Evolutionary conservation across 768 basidiomycete species (phyloP), one percentile per base, ranked within the genome.

Genomic region (Pulveroboletus ravenelii): DNA sequence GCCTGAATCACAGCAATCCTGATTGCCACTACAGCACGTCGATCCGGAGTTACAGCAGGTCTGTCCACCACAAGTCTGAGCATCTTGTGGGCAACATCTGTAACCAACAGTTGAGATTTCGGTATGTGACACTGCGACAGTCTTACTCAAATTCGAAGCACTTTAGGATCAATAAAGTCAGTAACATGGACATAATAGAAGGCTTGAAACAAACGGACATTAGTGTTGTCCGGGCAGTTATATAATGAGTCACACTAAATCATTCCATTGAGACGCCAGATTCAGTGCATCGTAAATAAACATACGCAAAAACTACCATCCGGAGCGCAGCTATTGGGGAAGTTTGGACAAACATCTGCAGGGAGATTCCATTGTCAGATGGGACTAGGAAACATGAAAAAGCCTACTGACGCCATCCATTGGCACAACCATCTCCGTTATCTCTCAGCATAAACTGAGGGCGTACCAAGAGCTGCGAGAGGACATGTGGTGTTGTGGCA

Each of bases 251-350:
- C 38, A 27, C 63, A 65, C 63, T 65, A 18, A 5, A 43, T 10
- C n/a, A 23, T 20, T 9, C 18, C 13, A 13, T 18, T 47, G 18
- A 50, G 30, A 17, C 23, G 13, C 7, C 15, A n/a, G 10, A 4
- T 13, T 14, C 15, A 3, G 18, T 14, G 10, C 2, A 27, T 3
- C 3, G 18, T 12, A 6, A 13, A 13, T 10, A 18, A 12, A 37
- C 57, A 31, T 59, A 65, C 63, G 23, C 63, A 65, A 18, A 27
- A 57, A 42, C 37, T 50, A 23, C 61, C 62, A 23, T 38, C 41
- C 1, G 47, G 59, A 15, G 51, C 61, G 20, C 63, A 65, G 29
- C 25, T 5, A 10, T 45, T 2, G 12, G 63, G 56, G 27, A 32
- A 61, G 50, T 57, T 61, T 10, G 57, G 6, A 17, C 63, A 64